Evolutionary conservation across 805 yeast genomes (phyloP).

Genomic region (Wickerhamomyces bisporus): DNA sequence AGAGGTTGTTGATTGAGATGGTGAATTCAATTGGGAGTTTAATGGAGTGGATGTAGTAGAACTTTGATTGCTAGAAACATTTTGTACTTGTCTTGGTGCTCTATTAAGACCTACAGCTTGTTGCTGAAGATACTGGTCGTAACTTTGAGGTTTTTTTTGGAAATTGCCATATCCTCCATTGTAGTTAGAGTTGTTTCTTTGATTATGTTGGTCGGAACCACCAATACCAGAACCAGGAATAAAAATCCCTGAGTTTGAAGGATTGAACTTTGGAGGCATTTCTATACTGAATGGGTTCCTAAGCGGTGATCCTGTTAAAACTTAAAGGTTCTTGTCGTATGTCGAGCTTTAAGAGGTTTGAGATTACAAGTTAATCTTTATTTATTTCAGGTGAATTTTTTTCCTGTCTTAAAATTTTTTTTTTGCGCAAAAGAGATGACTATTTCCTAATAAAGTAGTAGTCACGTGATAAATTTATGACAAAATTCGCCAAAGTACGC

Average conservation of each 20-base stretch:
- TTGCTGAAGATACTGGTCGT: slow-evolving; percentile 20
- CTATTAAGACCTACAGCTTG: slow-evolving; percentile 10
- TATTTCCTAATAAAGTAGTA: too few relatives aligned
- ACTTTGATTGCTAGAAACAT: slow-evolving; percentile 10
- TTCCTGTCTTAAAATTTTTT: neutral
- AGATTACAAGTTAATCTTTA: too few relatives aligned
- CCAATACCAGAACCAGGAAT: slow-evolving; percentile 22
- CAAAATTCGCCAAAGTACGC: too few relatives aligned
- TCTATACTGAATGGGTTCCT: too few relatives aligned
- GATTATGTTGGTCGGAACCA: slow-evolving; percentile 2
- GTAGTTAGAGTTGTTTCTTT: slow-evolving; percentile 2
- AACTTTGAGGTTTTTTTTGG: slow-evolving; percentile 21
- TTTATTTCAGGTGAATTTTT: neutral
- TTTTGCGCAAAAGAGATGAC: too few relatives aligned
- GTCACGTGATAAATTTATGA: too few relatives aligned
- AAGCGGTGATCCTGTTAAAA: too few relatives aligned
- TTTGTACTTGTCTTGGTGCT: slow-evolving; percentile 10
- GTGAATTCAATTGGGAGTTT: slow-evolving; percentile 26
- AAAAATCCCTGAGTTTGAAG: slow-evolving; percentile 27
- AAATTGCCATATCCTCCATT: slow-evolving; percentile 7
- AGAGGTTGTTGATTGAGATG: slow-evolving; percentile 62
- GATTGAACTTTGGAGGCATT: slow-evolving; percentile 39
- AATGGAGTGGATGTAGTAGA: slow-evolving; percentile 22
- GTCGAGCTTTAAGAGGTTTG: too few relatives aligned
- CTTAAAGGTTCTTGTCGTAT: too few relatives aligned